Percentiles rank a stretch among this genome's conserved stretches.
These are phyloP conservation scores for Neospora caninum DNA, from an alignment of 169 alveolate genomes.

Conservation along the genomic window DNA sequence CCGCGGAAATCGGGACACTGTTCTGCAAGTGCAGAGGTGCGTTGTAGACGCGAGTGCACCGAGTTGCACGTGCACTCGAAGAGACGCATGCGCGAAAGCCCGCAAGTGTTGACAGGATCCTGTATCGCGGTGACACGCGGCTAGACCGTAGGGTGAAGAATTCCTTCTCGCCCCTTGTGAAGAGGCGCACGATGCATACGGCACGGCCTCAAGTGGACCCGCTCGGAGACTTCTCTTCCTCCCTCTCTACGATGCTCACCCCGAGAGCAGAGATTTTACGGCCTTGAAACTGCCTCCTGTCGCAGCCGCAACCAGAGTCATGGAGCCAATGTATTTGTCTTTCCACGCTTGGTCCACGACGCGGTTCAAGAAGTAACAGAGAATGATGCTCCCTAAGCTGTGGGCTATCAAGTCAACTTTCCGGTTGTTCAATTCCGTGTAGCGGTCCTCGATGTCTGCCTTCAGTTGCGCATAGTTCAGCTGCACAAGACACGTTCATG, in stretches of 20 bases:
- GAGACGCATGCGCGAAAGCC: too few species aligned
- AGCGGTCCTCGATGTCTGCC: slow-evolving; percentile 47
- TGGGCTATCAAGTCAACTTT: slow-evolving; percentile 57
- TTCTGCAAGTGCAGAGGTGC: too few species aligned
- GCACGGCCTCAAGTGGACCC: too few species aligned
- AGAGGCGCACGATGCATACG: too few species aligned
- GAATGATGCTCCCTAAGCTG: slow-evolving; percentile 50
- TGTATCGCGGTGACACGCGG: too few species aligned
- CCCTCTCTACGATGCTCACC: slow-evolving; percentile 19
- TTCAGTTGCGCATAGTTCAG: slow-evolving; percentile 46
- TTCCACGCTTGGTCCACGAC: slow-evolving; percentile 65
- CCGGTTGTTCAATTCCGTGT: slow-evolving; percentile 40
- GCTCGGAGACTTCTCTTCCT: too few species aligned
- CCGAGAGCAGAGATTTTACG: slow-evolving; percentile 56
- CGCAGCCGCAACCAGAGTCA: slow-evolving; percentile 56
- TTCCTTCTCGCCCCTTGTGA: too few species aligned
- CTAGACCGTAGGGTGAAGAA: too few species aligned
- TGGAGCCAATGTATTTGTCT: slow-evolving; percentile 54
- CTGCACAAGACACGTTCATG: neutral
- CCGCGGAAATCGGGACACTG: too few species aligned
- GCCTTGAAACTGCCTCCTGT: slow-evolving; percentile 69
- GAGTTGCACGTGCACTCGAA: too few species aligned
- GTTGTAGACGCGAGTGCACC: too few species aligned
- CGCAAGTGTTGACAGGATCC: too few species aligned
- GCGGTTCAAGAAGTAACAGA: slow-evolving; percentile 53